phyloP scores from a whole-genome alignment of 768 basidiomycete species.

The Epithele typhae region DNA sequence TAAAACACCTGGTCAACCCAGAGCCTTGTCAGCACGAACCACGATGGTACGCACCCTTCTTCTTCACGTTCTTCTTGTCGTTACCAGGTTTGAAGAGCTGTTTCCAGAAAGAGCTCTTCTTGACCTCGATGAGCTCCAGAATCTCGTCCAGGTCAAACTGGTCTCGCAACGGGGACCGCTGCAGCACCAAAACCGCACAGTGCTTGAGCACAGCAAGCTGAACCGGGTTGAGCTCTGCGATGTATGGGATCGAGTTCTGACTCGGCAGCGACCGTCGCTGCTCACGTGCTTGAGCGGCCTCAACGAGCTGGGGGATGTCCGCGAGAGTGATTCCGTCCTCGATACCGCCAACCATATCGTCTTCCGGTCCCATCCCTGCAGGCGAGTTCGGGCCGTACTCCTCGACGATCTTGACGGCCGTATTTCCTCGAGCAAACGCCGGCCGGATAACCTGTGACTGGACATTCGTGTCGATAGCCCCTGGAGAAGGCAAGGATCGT shows the following conservation, averaged over 20 bases:
- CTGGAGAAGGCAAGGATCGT: constrained; percentile 30
- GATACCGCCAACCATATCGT: constrained; percentile 51
- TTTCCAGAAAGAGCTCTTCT: constrained; percentile 95
- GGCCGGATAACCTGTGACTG: constrained; percentile 58
- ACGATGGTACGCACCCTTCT: constrained; percentile 56
- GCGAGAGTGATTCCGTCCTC: constrained; percentile 91
- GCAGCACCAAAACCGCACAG: constrained; percentile 77
- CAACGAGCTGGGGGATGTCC: constrained; percentile 90
- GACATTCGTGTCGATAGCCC: constrained; percentile 23
- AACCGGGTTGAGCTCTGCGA: constrained; percentile 79
- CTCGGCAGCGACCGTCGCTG: constrained; percentile 81
- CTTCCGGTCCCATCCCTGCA: constrained; percentile 43
- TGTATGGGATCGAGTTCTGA: constrained; percentile 72
- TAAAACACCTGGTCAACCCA: not conserved
- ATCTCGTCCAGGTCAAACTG: constrained; percentile 90
- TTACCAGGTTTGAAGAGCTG: constrained; percentile 83
- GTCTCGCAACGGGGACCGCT: constrained; percentile 73
- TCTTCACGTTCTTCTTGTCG: constrained; percentile 89
- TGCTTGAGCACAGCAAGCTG: constrained; percentile 92
- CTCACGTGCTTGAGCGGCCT: constrained; percentile 86
- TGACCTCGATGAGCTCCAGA: constrained; percentile 84
- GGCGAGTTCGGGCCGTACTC: constrained; percentile 74
- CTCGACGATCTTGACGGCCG: constrained; percentile 86
- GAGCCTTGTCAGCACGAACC: constrained; percentile 1
- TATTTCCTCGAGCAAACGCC: constrained; percentile 71